Conservation (phyloP, 805 yeast genomes). For the Metschnikowia rubicola region DNA sequence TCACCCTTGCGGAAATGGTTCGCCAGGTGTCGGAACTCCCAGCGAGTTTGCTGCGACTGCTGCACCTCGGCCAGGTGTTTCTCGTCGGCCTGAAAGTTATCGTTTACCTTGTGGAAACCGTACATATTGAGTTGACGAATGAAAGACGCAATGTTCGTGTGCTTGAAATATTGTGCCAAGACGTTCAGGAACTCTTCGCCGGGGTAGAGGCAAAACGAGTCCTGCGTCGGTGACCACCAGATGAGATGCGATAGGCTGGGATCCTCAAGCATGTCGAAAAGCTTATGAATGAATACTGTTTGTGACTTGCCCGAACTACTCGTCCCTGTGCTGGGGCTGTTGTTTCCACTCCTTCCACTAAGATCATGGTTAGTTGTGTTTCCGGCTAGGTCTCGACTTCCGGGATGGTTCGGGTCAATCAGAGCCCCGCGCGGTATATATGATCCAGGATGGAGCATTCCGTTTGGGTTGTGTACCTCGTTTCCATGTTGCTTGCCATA, state of each 20-base stretch:
- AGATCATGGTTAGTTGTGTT: background rate
- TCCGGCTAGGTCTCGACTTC: slow-evolving; percentile 1
- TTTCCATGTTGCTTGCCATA: slow-evolving; percentile 1
- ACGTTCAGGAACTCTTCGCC: slow-evolving; percentile 84
- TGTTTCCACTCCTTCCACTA: slow-evolving; percentile 5
- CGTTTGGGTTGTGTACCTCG: background rate
- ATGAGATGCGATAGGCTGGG: slow-evolving; percentile 66
- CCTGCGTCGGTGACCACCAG: slow-evolving; percentile 75
- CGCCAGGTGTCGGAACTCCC: slow-evolving; percentile 90
- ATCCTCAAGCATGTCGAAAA: slow-evolving; percentile 89
- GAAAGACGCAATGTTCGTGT: slow-evolving; percentile 43
- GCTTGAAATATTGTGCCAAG: slow-evolving; percentile 50
- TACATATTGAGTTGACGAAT: slow-evolving; percentile 45
- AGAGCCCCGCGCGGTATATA: slow-evolving; percentile 6
- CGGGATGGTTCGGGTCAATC: slow-evolving; percentile 1
- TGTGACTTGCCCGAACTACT: slow-evolving; percentile 30
- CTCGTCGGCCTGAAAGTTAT: slow-evolving; percentile 29
- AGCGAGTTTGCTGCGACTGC: slow-evolving; percentile 33
- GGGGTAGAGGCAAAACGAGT: slow-evolving; percentile 77
- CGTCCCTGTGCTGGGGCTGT: slow-evolving; percentile 10
- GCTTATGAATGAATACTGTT: slow-evolving; percentile 74
- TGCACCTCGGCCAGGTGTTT: slow-evolving; percentile 11
- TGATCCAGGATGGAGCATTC: slow-evolving; percentile 1
- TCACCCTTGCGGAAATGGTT: slow-evolving; percentile 81
- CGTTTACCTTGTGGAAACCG: slow-evolving; percentile 45